phyloP scores from a whole-genome alignment of 805 yeast genomes.

The Teunomyces atbi region DNA sequence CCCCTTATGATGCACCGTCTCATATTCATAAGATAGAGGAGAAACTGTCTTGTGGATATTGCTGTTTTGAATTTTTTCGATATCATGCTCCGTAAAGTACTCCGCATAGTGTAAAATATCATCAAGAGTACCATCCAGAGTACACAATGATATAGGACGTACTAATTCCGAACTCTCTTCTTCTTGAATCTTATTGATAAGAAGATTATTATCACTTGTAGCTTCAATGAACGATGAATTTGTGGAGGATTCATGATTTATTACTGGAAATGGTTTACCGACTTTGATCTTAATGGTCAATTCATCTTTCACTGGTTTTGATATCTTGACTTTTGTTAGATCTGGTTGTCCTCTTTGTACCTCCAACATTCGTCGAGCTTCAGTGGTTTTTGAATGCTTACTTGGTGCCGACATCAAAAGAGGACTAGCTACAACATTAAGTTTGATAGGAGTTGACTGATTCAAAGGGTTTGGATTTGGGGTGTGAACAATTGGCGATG shows the following conservation, averaged over 20 bases:
- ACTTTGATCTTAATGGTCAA: not conserved
- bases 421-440: slow-evolving; percentile 1
- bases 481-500: not conserved
- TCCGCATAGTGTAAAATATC: not conserved
- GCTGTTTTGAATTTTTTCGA: not conserved
- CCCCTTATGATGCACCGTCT: not conserved
- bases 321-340: not conserved
- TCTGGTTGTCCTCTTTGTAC: not conserved
- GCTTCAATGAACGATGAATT: not conserved
- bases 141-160: not conserved
- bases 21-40: not conserved
- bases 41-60: not conserved
- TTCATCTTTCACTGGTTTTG: not conserved
- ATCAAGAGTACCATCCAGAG: not conserved
- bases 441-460: not conserved
- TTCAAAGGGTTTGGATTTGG: not conserved
- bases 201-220: not conserved
- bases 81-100: not conserved
- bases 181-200: not conserved
- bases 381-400: not conserved
- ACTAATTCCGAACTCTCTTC: not conserved
- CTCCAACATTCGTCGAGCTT: not conserved
- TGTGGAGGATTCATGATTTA: not conserved
- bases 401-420: not conserved
- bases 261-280: not conserved